Conservation (phyloP, 1,284 basidiomycete genomes). For the Tremellales sp. region DNA sequence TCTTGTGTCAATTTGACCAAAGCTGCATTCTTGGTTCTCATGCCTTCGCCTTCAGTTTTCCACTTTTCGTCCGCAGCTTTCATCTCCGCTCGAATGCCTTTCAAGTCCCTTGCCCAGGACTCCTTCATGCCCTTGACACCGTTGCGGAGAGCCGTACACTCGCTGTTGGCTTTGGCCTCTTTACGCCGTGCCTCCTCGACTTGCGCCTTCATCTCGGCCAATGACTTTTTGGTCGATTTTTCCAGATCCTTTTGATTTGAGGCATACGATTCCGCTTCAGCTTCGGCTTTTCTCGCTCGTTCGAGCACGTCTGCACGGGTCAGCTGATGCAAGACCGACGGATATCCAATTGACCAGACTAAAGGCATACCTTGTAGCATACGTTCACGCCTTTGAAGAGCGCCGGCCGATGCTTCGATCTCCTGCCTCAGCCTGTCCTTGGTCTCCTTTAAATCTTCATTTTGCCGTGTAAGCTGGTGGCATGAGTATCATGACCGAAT, state of each 20-base stretch:
- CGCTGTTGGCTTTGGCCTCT: constrained; percentile 36
- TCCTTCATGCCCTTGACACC: constrained; percentile 38
- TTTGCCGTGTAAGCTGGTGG: constrained; percentile 42
- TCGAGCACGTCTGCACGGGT: constrained; percentile 36
- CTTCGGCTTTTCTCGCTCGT: constrained; percentile 42
- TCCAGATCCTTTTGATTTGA: constrained; percentile 39
- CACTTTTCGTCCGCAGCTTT: constrained; percentile 22
- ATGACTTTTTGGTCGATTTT: constrained; percentile 30
- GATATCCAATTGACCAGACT: neutral
- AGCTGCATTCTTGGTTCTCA: constrained; percentile 30
- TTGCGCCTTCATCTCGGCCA: constrained; percentile 34
- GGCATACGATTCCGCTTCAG: constrained; percentile 22
- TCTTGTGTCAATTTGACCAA: constrained; percentile 32
- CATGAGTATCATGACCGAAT: constrained; percentile 1
- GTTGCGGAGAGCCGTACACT: constrained; percentile 35
- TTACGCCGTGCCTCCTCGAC: constrained; percentile 29
- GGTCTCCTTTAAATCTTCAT: constrained; percentile 45
- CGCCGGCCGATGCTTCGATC: constrained; percentile 41
- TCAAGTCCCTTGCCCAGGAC: constrained; percentile 42
- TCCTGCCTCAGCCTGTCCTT: constrained; percentile 44
- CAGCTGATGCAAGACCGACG: constrained; percentile 3
- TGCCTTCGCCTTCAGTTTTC: constrained; percentile 31
- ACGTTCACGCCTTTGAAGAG: constrained; percentile 43
- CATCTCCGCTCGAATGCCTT: constrained; percentile 30
- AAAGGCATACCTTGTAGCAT: constrained; percentile 33